Conservation (phyloP, 495 filamentous ascomycete species). For the Aspergillus ellipticus region DNA sequence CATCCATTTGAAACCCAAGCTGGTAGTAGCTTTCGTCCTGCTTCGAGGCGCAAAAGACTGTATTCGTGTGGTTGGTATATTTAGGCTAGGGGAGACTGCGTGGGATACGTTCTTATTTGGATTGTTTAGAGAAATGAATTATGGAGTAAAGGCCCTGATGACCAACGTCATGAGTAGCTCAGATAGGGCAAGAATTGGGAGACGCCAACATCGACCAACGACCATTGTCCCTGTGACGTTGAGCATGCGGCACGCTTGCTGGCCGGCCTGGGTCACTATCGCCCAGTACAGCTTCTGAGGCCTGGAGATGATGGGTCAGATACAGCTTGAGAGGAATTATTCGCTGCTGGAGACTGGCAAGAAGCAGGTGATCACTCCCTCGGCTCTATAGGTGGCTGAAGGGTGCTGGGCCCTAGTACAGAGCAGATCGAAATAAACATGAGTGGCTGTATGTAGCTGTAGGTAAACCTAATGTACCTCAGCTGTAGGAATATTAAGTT, state of each 20-base stretch:
- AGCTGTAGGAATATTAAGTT: background rate
- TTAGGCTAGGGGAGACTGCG: too few relatives aligned
- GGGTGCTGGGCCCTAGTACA: background rate
- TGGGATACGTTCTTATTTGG: too few relatives aligned
- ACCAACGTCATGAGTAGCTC: background rate
- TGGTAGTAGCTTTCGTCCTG: too few relatives aligned
- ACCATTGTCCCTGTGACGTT: background rate
- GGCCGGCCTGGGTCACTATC: background rate
- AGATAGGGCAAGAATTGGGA: background rate
- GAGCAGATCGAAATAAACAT: background rate
- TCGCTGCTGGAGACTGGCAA: background rate
- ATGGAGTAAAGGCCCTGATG: too few relatives aligned
- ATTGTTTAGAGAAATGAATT: too few relatives aligned
- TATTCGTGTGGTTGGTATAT: too few relatives aligned
- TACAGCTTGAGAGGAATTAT: background rate
- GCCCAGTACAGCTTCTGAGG: background rate
- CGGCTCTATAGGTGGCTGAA: background rate
- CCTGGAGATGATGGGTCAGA: background rate
- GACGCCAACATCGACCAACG: background rate
- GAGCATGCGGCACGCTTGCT: background rate
- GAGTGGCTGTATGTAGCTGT: constrained; percentile 1
- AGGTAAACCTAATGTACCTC: background rate
- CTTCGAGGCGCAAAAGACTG: too few relatives aligned
- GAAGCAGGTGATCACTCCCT: background rate
- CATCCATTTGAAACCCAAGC: too few relatives aligned